Conservation (phyloP, 108 stramenopile species). For the Nitzschia inconspicua region DNA sequence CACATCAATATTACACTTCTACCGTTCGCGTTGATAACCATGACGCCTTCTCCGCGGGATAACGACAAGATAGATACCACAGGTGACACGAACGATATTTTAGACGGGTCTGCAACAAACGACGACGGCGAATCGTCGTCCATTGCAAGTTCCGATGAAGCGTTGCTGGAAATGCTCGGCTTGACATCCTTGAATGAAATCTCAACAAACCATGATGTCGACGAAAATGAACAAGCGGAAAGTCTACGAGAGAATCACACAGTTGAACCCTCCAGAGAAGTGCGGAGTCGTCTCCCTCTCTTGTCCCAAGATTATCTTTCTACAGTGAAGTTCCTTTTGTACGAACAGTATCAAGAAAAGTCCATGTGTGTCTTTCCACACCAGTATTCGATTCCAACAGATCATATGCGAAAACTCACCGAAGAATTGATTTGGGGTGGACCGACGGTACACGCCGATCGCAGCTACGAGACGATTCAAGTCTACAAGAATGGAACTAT, state of each 20-base stretch:
- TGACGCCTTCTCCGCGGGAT: too few species aligned
- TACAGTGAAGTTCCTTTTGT: neutral
- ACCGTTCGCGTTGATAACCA: too few species aligned
- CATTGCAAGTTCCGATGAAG: constrained; percentile 49
- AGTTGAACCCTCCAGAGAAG: neutral
- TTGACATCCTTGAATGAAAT: constrained; percentile 32
- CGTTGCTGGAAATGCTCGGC: constrained; percentile 53
- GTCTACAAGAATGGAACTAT: constrained; percentile 28
- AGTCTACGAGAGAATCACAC: neutral
- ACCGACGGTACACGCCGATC: constrained; percentile 21
- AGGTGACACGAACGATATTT: neutral
- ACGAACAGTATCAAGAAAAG: constrained; percentile 18
- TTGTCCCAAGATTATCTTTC: neutral
- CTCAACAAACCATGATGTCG: constrained; percentile 5
- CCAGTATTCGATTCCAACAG: constrained; percentile 35
- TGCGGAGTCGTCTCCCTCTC: neutral
- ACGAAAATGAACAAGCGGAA: neutral
- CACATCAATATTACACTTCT: neutral
- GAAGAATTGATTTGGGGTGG: constrained; percentile 59
- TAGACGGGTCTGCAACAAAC: too few species aligned
- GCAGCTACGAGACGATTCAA: constrained; percentile 48
- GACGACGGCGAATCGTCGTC: constrained; percentile 6
- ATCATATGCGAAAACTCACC: constrained; percentile 45
- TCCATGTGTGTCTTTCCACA: constrained; percentile 41
- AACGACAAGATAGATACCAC: neutral